Evolutionary conservation across 768 basidiomycete genomes (phyloP).

Genomic region (Serpula lacrymans): DNA sequence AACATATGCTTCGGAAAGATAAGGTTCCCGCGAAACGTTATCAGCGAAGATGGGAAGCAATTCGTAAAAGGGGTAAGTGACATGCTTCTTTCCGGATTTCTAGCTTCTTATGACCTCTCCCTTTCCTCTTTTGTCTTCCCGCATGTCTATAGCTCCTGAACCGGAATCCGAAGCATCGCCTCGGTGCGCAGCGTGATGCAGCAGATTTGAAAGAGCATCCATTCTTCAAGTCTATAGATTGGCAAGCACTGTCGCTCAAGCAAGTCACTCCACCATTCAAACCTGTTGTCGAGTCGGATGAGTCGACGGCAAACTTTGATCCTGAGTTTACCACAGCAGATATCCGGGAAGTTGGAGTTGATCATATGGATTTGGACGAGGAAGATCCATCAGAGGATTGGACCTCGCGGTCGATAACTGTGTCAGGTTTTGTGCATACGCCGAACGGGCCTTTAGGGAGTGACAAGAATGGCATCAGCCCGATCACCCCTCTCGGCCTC

Average conservation of each 20-base stretch:
- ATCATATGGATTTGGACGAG: conserved; percentile 46
- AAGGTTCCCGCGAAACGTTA: conserved; percentile 94
- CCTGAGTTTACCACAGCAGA: conserved; percentile 96
- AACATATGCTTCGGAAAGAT: conserved; percentile 99
- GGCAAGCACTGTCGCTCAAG: conserved; percentile 81
- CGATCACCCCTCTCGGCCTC: conserved; percentile 3
- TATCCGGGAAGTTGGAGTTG: conserved; percentile 65
- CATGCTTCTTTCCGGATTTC: conserved; percentile 8
- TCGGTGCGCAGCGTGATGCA: conserved; percentile 88
- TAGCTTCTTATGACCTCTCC: conserved; percentile 8
- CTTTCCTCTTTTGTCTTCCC: conserved; percentile 9
- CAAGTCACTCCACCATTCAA: conserved; percentile 97
- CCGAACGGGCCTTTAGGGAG: conserved; percentile 80
- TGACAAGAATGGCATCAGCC: conserved; percentile 37
- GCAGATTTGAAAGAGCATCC: conserved; percentile 94
- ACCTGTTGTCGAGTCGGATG: conserved; percentile 95
- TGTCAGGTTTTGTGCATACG: conserved; percentile 45
- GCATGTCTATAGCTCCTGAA: conserved; percentile 73
- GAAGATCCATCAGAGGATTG: conserved; percentile 70
- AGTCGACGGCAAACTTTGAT: conserved; percentile 97
- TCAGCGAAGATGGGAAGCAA: conserved; percentile 96
- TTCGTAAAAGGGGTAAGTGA: conserved; percentile 94
- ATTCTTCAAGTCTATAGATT: conserved; percentile 92
- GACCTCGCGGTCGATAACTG: conserved; percentile 34
- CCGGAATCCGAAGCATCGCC: conserved; percentile 95